A percentile compares a stretch with the other conserved stretches of the same genome.
phyloP scores from a whole-genome alignment of 306 rosid genomes.

The Vicia faba region DNA sequence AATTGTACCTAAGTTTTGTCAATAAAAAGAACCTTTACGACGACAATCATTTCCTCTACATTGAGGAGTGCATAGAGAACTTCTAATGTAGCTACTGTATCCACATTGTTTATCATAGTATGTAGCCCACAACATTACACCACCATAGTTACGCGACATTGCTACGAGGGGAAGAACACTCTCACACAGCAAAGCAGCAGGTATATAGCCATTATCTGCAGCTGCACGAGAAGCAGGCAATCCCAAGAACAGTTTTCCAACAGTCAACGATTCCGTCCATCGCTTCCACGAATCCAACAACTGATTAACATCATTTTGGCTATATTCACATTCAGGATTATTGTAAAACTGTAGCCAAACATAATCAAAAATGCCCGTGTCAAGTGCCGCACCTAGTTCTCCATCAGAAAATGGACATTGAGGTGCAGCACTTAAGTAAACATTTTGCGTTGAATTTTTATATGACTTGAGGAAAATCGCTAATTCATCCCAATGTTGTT shows the following conservation, averaged over 20 bases:
- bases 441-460: conserved; percentile 15
- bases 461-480: conserved; percentile 35
- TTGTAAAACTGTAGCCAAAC: conserved; percentile 58
- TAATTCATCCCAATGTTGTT: conserved; percentile 34
- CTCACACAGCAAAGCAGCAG: conserved; percentile 39
- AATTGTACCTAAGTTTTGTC: neutral
- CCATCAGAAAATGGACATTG: conserved; percentile 61
- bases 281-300: conserved; percentile 50
- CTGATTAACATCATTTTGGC: conserved; percentile 10
- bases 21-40: conserved; percentile 25
- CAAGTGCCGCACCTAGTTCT: conserved; percentile 30
- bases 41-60: conserved; percentile 14
- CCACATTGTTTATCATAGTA: conserved; percentile 49
- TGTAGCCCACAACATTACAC: conserved; percentile 62
- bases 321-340: conserved; percentile 56
- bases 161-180: conserved; percentile 53
- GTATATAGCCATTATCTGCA: conserved; percentile 52
- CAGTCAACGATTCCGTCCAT: conserved; percentile 46
- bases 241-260: conserved; percentile 46
- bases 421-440: conserved; percentile 58
- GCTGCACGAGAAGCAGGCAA: conserved; percentile 50
- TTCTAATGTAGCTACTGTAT: conserved; percentile 43
- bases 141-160: conserved; percentile 54
- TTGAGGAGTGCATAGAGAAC: conserved; percentile 21
- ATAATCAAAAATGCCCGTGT: conserved; percentile 45